Percentiles rank a stretch among this genome's conserved stretches.
Conservation (phyloP, 1,284 basidiomycete genomes). For the Fistulina hepatica region DNA sequence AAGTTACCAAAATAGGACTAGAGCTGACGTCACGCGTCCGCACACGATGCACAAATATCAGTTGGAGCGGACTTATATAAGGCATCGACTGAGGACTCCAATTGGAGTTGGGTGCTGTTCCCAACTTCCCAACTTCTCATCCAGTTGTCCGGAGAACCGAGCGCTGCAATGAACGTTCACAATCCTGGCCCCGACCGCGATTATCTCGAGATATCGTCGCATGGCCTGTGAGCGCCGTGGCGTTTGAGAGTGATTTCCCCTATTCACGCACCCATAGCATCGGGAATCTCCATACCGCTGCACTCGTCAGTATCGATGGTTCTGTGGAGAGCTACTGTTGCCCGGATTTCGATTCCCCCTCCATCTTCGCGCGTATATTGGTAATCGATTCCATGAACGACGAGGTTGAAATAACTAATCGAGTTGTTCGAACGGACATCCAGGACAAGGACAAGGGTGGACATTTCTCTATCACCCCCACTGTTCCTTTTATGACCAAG, state of each 20-base stretch:
- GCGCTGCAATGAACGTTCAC: neutral
- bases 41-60: too few relatives aligned
- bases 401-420: conserved; percentile 32
- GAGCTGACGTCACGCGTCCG: too few relatives aligned
- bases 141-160: conserved; percentile 2
- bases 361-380: conserved; percentile 78
- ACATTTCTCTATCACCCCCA: conserved; percentile 79
- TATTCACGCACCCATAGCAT: conserved; percentile 35
- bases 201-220: conserved; percentile 59
- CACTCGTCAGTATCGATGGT: conserved; percentile 70
- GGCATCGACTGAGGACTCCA: too few relatives aligned
- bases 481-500: conserved; percentile 57
- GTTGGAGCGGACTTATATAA: too few relatives aligned
- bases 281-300: conserved; percentile 71
- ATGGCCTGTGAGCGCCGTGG: conserved; percentile 45
- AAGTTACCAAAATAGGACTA: too few relatives aligned
- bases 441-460: conserved; percentile 83
- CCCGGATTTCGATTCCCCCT: conserved; percentile 88
- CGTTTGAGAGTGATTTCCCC: conserved; percentile 7
- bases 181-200: conserved; percentile 34
- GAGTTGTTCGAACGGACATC: too few relatives aligned
- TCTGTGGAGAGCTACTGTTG: conserved; percentile 86
- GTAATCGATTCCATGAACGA: too few relatives aligned
- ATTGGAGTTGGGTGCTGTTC: too few relatives aligned
- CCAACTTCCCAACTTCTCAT: conserved; percentile 9